These are phyloP conservation scores for Sphagnum tenellum DNA, from an alignment of 225 moss, liverwort and hornwort genomes.

Conservation along the genomic window DNA sequence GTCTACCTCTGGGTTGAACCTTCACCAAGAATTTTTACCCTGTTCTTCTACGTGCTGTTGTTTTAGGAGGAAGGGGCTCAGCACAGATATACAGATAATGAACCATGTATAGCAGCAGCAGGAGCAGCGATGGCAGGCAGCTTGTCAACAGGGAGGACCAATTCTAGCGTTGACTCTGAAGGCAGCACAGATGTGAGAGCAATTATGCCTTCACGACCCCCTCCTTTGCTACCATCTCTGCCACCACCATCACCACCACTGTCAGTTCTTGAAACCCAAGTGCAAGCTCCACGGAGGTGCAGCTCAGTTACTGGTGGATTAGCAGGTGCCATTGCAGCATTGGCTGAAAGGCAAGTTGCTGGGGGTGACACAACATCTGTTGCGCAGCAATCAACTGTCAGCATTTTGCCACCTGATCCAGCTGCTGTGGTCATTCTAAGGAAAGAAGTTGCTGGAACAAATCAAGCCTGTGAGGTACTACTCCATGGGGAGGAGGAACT, in stretches of 20 bases:
- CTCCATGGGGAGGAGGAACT: too few relatives aligned
- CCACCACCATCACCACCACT: too few relatives aligned
- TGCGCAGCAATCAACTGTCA: slow-evolving; percentile 6
- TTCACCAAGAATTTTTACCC: too few relatives aligned
- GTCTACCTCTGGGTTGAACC: too few relatives aligned
- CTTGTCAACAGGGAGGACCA: slow-evolving; percentile 11
- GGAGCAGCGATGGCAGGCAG: slow-evolving; percentile 1
- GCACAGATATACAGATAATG: slow-evolving; percentile 16
- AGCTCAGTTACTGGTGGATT: slow-evolving; percentile 29
- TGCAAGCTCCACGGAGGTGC: slow-evolving; percentile 17
- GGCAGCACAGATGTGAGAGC: slow-evolving; percentile 9
- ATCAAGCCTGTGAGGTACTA: too few relatives aligned
- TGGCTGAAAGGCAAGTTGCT: slow-evolving; percentile 37
- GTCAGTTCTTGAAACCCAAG: slow-evolving; percentile 13
- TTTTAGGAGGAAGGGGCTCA: slow-evolving; percentile 43
- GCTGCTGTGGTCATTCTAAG: too few relatives aligned
- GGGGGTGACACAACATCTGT: slow-evolving; percentile 8
- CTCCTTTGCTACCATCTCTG: too few relatives aligned
- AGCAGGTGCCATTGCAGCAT: slow-evolving; percentile 42
- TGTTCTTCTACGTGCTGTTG: too few relatives aligned
- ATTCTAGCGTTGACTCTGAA: not conserved
- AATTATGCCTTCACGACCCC: slow-evolving; percentile 2
- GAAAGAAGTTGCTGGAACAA: too few relatives aligned
- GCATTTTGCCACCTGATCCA: too few relatives aligned
- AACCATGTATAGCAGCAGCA: slow-evolving; percentile 5